Base-by-base conservation (phyloP, 768 basidiomycete genomes). In the Mycena metata region DNA sequence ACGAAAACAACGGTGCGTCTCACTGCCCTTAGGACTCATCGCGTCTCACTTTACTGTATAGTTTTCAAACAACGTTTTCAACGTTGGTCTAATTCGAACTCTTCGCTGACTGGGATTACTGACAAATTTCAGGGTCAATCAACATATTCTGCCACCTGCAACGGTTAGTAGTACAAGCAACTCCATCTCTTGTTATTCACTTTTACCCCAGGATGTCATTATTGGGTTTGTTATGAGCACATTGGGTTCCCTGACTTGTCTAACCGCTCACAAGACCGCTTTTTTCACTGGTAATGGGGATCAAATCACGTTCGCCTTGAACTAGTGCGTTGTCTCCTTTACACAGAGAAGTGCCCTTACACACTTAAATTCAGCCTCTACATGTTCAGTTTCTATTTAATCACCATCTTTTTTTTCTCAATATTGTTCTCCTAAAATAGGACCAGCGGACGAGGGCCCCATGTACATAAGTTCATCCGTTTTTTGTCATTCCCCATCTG, bases 41-140 rank as follows among this genome's bases (percentile, higher is more conserved):
- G 11, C 8, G 3, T 24, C 52, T 56, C n/a, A 46, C 16, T 36
- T 50, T 21, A 54, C 21, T 13, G 45, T 41, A 36, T 42, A 64
- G 63, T 64, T 64, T 19, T 67, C 74, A 9, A 76, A 76, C 64
- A 74, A 75, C 47, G 72, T 75, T 23, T 76, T 76, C 64, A 72
- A 76, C 33, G 73, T 64, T 30, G 24, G 63, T 42, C 30, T 7
- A 49, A 19, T 30, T 21, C 16, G 24, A 10, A 21, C 5, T 46
- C 9, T 0, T 3, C 12, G 30, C 11, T 19, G 46, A 1, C 26
- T 39, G 39, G 8, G 3, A n/a, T 19, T 36, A 10, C 54, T 56
- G 12, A 64, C 17, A 43, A 52, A 52, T 56, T 8, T 23, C 41
- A 64, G 63, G 63, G 72, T 6, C 64, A 69, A 26, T 30, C 59